Conservation (phyloP, 257 asterid genomes). For the Solanum clarkiae region DNA sequence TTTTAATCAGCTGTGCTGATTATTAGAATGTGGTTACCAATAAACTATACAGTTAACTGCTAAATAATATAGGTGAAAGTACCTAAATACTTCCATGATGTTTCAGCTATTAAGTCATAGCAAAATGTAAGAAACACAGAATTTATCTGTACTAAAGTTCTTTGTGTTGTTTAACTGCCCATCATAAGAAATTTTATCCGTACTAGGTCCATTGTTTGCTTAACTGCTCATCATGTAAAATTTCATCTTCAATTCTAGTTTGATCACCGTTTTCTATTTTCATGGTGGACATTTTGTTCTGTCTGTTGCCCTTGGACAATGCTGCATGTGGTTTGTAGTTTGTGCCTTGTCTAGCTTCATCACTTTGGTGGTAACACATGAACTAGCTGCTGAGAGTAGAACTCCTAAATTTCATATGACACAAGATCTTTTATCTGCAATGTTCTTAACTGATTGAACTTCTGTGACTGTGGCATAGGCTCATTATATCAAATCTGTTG, state of each 20-base stretch:
- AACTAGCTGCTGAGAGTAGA: too few species aligned
- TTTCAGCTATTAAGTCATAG: not conserved
- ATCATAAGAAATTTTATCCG: not conserved
- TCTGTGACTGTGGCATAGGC: slow-evolving; percentile 30
- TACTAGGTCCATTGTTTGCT: not conserved
- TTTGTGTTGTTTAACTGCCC: not conserved
- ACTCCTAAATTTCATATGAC: too few species aligned
- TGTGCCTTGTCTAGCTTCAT: too few species aligned
- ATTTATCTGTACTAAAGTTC: not conserved
- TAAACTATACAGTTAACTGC: not conserved
- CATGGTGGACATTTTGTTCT: not conserved
- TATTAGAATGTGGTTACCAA: not conserved
- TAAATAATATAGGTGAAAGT: not conserved
- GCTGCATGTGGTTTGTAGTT: too few species aligned
- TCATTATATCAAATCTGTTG: slow-evolving; percentile 17
- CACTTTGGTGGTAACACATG: too few species aligned
- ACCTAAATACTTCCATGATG: not conserved
- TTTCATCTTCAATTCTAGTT: not conserved
- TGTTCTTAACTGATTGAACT: not conserved
- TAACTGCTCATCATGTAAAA: not conserved
- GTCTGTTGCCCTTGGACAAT: not conserved
- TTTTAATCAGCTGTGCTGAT: not conserved
- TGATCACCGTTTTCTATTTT: not conserved
- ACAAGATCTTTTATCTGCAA: too few species aligned
- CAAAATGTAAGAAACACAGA: not conserved